phyloP scores from a whole-genome alignment of 2,329 filamentous ascomycete genomes.

The Fusarium armeniacum region DNA sequence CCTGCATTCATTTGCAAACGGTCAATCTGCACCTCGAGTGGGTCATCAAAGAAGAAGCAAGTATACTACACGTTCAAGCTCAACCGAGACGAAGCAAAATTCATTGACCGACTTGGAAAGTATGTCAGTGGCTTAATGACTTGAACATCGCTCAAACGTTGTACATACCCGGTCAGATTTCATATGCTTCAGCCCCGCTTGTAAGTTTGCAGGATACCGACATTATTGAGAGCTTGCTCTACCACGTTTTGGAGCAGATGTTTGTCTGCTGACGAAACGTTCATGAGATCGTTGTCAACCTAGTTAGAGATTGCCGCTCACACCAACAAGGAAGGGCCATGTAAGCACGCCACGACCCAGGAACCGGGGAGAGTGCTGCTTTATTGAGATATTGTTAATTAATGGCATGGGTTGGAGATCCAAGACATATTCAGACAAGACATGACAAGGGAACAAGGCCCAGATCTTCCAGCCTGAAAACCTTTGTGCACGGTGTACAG shows the following conservation, averaged over 20 bases:
- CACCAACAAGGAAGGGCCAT: conserved; percentile 12
- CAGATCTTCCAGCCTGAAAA: not conserved
- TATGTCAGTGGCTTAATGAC: not conserved
- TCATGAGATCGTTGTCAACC: conserved; percentile 17
- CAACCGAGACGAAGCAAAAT: conserved; percentile 10
- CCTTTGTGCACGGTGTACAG: conserved; percentile 9
- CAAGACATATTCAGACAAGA: conserved; percentile 28
- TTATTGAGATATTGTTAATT: conserved; percentile 10
- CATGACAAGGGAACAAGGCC: conserved; percentile 1
- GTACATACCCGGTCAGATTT: not conserved
- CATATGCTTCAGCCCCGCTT: conserved; percentile 4
- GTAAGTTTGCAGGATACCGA: not conserved
- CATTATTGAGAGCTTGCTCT: conserved; percentile 25
- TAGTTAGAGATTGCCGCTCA: conserved; percentile 12
- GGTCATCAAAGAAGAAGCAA: conserved; percentile 6
- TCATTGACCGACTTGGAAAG: conserved; percentile 5
- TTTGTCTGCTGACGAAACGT: conserved; percentile 39
- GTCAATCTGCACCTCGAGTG: conserved; percentile 25
- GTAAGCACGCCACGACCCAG: conserved; percentile 20
- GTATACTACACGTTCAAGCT: conserved; percentile 7
- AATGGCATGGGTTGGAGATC: conserved; percentile 25
- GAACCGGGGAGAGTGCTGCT: conserved; percentile 23
- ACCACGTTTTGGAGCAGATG: conserved; percentile 29
- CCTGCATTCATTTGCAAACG: conserved; percentile 18
- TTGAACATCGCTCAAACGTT: not conserved